Conservation (phyloP, 192 early-diverging fungal genomes). For the Gonapodya sp. region DNA sequence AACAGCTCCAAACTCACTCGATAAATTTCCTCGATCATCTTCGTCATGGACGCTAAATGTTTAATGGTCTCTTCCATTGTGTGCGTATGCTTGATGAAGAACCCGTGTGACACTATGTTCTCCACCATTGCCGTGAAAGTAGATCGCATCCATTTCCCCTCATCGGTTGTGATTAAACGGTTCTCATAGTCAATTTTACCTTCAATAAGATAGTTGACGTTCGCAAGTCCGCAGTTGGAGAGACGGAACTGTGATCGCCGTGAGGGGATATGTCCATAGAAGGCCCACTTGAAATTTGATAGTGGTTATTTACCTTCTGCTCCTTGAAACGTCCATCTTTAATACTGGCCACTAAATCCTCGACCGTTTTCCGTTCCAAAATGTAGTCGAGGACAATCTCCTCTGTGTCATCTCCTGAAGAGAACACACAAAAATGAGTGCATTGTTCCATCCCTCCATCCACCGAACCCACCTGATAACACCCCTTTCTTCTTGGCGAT, state of each 20-base stretch:
- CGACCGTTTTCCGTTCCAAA: constrained; percentile 89
- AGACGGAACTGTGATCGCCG: constrained; percentile 51
- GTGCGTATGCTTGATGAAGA: constrained; percentile 70
- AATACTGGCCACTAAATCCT: constrained; percentile 84
- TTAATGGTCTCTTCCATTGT: constrained; percentile 73
- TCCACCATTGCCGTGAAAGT: constrained; percentile 65
- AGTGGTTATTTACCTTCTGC: constrained; percentile 59
- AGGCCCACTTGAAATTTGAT: no score
- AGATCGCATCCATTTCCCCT: constrained; percentile 41
- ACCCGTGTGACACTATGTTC: constrained; percentile 67
- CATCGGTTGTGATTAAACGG: constrained; percentile 15
- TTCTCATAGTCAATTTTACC: constrained; percentile 57
- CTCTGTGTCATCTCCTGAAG: constrained; percentile 12
- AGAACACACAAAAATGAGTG: neutral
- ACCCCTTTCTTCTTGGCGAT: constrained; percentile 41
- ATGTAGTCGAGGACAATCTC: constrained; percentile 76
- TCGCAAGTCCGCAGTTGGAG: constrained; percentile 48
- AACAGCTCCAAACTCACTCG: constrained; percentile 25
- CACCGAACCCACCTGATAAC: neutral
- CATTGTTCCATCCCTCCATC: constrained; percentile 7
- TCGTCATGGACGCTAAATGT: constrained; percentile 59
- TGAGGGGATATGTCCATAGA: neutral
- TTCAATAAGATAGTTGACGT: constrained; percentile 85
- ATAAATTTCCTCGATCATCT: constrained; percentile 37
- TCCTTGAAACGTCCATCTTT: constrained; percentile 88